phyloP scores from a whole-genome alignment of 495 filamentous ascomycete species.

The Penicillium lagena region DNA sequence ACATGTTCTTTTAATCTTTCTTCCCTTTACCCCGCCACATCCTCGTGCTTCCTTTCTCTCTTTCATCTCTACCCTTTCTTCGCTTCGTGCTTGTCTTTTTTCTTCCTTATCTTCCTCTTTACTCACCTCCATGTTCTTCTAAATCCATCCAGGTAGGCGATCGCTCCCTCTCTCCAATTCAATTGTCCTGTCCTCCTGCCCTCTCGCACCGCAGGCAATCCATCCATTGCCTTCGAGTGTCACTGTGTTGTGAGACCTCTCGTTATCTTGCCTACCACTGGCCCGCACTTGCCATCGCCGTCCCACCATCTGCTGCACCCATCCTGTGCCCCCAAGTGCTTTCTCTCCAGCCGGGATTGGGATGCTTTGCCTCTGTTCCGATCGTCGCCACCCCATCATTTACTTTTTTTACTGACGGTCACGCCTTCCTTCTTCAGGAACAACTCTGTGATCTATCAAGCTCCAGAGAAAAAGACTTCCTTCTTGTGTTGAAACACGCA shows the following conservation, averaged over 20 bases:
- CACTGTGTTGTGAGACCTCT: conserved; percentile 16
- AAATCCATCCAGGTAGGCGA: no score
- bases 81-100: not conserved
- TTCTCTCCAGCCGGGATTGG: conserved; percentile 3
- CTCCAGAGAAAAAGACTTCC: not conserved
- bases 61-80: no score
- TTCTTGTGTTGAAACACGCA: conserved; percentile 38
- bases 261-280: conserved; percentile 6
- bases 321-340: conserved; percentile 4
- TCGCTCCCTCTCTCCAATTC: not conserved
- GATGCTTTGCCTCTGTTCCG: not conserved
- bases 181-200: not conserved
- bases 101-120: conserved; percentile 11
- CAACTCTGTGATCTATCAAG: no score
- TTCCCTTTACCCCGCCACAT: not conserved
- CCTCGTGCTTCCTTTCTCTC: no score
- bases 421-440: not conserved
- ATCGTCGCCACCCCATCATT: conserved; percentile 10
- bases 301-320: conserved; percentile 15
- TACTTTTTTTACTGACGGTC: conserved; percentile 8
- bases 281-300: conserved; percentile 11
- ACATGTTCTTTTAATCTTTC: not conserved
- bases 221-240: conserved; percentile 8
- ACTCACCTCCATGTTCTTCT: not conserved
- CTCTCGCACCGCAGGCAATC: conserved; percentile 10